A percentile compares a stretch with the other conserved stretches of the same genome.
phyloP scores from a whole-genome alignment of 2,329 filamentous ascomycete genomes.

The Trichoderma sp. region DNA sequence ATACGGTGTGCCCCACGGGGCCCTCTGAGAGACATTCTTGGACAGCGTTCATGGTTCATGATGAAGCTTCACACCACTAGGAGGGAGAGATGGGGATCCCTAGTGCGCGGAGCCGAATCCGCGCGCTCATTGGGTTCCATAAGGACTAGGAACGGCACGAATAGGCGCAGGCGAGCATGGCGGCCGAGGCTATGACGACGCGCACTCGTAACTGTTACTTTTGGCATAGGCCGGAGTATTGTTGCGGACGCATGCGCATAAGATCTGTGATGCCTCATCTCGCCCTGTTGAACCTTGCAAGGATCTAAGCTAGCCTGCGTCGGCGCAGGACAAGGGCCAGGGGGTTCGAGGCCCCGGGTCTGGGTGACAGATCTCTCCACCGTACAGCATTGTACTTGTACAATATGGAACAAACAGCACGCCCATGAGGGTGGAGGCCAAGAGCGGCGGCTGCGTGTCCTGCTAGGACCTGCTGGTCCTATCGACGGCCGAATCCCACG shows the following conservation, averaged over 20 bases:
- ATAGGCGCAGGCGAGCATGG: constrained; percentile 7
- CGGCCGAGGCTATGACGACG: constrained; percentile 25
- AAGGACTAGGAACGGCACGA: neutral
- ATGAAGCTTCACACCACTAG: constrained; percentile 1
- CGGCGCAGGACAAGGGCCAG: constrained; percentile 29
- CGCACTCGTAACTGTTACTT: constrained; percentile 14
- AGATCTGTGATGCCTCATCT: constrained; percentile 50
- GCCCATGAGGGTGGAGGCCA: constrained; percentile 8
- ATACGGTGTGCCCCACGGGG: constrained; percentile 5
- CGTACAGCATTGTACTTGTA: neutral
- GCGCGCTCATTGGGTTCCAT: constrained; percentile 16
- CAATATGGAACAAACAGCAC: neutral
- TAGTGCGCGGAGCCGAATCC: constrained; percentile 5
- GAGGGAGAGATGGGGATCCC: neutral
- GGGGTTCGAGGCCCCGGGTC: constrained; percentile 24
- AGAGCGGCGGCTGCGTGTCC: constrained; percentile 3
- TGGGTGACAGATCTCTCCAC: constrained; percentile 27
- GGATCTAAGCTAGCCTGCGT: constrained; percentile 24
- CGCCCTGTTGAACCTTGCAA: constrained; percentile 40
- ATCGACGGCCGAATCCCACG: constrained; percentile 19
- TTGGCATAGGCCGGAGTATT: constrained; percentile 39
- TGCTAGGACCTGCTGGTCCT: constrained; percentile 3
- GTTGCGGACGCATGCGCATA: constrained; percentile 39
- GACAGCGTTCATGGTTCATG: constrained; percentile 16
- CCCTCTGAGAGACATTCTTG: neutral